Evolutionary conservation across 495 filamentous ascomycete species (phyloP).

Genomic region (Neurospora africana): DNA sequence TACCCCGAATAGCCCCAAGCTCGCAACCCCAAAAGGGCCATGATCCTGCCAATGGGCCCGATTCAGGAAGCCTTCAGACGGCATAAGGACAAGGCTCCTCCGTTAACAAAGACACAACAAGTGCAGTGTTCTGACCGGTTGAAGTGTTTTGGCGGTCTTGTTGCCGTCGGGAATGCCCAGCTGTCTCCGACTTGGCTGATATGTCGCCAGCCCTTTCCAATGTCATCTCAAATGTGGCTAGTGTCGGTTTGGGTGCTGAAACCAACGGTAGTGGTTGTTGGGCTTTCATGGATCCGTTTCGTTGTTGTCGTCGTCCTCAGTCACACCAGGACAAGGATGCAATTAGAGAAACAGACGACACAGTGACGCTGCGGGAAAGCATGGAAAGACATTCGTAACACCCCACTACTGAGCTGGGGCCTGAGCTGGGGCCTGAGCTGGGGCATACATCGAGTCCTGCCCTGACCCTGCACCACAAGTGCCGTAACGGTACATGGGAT

Average conservation of each 20-base stretch:
- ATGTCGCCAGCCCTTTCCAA: background rate
- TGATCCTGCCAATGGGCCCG: constrained; percentile 14
- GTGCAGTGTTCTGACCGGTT: constrained; percentile 1
- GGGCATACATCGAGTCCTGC: background rate
- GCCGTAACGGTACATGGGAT: background rate
- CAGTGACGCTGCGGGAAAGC: background rate
- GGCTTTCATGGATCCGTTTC: background rate
- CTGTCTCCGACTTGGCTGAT: background rate
- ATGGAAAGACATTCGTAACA: background rate
- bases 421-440: background rate
- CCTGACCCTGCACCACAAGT: background rate
- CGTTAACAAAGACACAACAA: constrained; percentile 3
- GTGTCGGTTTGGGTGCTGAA: background rate
- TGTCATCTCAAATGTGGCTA: background rate
- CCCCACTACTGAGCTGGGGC: background rate
- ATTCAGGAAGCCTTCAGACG: constrained; percentile 17
- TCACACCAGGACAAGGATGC: background rate
- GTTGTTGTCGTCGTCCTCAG: background rate
- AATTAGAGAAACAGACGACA: background rate
- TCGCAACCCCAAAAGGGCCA: constrained; percentile 2
- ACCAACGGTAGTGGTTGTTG: background rate
- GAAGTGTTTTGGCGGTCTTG: constrained; percentile 6
- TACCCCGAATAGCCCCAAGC: constrained; percentile 12
- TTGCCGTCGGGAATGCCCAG: constrained; percentile 2
- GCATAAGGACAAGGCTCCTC: constrained; percentile 17